phyloP scores from a whole-genome alignment of 1,139 yeast genomes.

The Trichomonascaceae sp. region DNA sequence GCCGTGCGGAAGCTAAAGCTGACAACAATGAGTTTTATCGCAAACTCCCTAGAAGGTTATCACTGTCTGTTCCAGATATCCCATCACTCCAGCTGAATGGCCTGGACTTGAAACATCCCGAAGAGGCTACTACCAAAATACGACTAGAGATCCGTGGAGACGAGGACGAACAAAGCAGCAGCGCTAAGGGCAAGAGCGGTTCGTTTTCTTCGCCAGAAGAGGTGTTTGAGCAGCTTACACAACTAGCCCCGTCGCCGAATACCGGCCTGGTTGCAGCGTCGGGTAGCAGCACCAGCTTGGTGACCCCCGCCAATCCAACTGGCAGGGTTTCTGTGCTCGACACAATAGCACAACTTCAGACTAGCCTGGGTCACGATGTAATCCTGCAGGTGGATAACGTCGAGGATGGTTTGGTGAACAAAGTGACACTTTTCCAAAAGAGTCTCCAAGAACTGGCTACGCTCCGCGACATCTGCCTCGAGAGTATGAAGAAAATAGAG shows the following conservation, averaged over 20 bases:
- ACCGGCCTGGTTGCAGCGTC: not conserved
- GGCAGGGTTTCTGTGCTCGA: slow-evolving; percentile 8
- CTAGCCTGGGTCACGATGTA: slow-evolving; percentile 12
- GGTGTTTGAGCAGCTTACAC: not conserved
- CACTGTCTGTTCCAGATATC: not conserved
- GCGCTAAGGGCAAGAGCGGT: not conserved
- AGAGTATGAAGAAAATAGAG: slow-evolving; percentile 9
- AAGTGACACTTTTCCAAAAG: slow-evolving; percentile 10
- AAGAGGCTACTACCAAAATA: too few species aligned
- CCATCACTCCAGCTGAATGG: not conserved
- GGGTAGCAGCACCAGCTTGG: not conserved
- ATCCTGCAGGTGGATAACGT: slow-evolving; percentile 11
- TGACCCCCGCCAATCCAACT: not conserved
- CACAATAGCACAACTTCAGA: slow-evolving; percentile 10
- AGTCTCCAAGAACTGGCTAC: slow-evolving; percentile 11
- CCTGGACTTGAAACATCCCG: too few species aligned
- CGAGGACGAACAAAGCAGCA: not conserved
- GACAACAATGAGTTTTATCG: too few species aligned
- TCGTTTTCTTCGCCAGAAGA: not conserved
- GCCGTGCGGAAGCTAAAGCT: too few species aligned
- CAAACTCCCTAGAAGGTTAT: not conserved
- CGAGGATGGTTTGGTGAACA: slow-evolving; percentile 8
- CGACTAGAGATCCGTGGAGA: too few species aligned
- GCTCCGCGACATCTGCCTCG: slow-evolving; percentile 9
- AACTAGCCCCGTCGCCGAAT: not conserved